Conservation (phyloP, 2,329 filamentous ascomycete genomes). For the Cyphellophora attinorum region DNA sequence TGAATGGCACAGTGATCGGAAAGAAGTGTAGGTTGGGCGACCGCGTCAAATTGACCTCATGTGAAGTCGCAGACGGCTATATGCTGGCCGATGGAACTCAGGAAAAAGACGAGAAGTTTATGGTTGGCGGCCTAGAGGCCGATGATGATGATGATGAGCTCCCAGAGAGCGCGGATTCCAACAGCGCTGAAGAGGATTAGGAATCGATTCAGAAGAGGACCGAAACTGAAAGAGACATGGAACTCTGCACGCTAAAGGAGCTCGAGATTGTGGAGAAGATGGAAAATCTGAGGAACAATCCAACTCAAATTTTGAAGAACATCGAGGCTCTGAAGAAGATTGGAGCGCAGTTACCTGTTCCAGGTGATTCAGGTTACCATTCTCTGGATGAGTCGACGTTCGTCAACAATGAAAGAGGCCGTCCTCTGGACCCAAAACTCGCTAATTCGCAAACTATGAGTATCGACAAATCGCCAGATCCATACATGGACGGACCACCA, state of each 20-base stretch:
- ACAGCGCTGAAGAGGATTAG: slow-evolving; percentile 11
- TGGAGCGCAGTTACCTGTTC: too few relatives aligned
- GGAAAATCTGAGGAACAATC: neutral
- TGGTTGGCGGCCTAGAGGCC: slow-evolving; percentile 39
- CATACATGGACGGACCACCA: too few relatives aligned
- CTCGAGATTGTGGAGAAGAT: slow-evolving; percentile 1
- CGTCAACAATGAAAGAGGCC: too few relatives aligned
- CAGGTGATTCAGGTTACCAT: too few relatives aligned
- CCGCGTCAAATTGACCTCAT: slow-evolving; percentile 70
- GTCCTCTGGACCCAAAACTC: too few relatives aligned
- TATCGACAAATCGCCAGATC: too few relatives aligned
- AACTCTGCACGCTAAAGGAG: too few relatives aligned
- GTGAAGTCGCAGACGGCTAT: slow-evolving; percentile 81
- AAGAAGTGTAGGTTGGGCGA: slow-evolving; percentile 75
- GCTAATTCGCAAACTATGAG: too few relatives aligned
- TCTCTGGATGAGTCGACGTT: too few relatives aligned
- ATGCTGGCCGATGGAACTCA: slow-evolving; percentile 70
- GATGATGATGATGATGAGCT: slow-evolving; percentile 24
- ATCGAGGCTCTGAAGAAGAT: too few relatives aligned
- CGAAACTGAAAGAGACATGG: too few relatives aligned
- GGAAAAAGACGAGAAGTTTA: slow-evolving; percentile 52
- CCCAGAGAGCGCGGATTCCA: slow-evolving; percentile 20
- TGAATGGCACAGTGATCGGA: slow-evolving; percentile 82
- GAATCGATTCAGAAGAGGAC: too few relatives aligned
- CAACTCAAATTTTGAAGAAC: neutral